Evolutionary conservation across 805 yeast species (phyloP), one percentile per base, ranked within the genome.

Genomic region (Candida stauntonica): DNA sequence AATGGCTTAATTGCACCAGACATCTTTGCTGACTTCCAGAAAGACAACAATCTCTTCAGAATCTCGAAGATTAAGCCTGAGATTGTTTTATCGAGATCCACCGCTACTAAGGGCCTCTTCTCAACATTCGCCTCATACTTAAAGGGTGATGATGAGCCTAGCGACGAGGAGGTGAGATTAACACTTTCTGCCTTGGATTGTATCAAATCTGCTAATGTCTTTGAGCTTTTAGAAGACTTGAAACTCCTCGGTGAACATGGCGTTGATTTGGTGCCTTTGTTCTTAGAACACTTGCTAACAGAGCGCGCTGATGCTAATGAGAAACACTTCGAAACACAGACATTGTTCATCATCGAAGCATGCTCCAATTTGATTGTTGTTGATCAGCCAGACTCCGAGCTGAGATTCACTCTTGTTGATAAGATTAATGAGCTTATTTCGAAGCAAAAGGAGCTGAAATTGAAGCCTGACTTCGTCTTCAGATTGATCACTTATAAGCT

Each of bases 121-220:
- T 85, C 95, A 1, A 85, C 98, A 0, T 81, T 93, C 51, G 88
- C 97, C 1, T 86, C 96, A 0, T 91, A 88, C 54, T 73, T 93
- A 61, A 86, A 93, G 46, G 93, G 97, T 15, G 97, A 88, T 52
- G 94, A 86, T 38, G 98, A 91, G 59, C 99, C 99, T 11, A 76
- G 94, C 2, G 94, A 86, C 40, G 95, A 86, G 54, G 97, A 91
- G 50, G 81, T 93, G 35, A 95, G 88, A 46, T 75, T 86, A 5
- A 86, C 98, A 0, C 60, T 83, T 12, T 80, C 87, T 5, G 84
- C 96, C 0, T 64, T 82, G 30, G 95, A 89, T 48, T 91, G 97
- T 57, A 70, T 91, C 36, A 75, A 75, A 36, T 77, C 91, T 1
- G 78, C 93, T 45, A 73, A 75, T 35, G 63, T 88, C 5, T 60